Percentiles rank a stretch among this genome's conserved stretches.
phyloP scores from a whole-genome alignment of 164 flowering plant species.

The Berberis thunbergii region DNA sequence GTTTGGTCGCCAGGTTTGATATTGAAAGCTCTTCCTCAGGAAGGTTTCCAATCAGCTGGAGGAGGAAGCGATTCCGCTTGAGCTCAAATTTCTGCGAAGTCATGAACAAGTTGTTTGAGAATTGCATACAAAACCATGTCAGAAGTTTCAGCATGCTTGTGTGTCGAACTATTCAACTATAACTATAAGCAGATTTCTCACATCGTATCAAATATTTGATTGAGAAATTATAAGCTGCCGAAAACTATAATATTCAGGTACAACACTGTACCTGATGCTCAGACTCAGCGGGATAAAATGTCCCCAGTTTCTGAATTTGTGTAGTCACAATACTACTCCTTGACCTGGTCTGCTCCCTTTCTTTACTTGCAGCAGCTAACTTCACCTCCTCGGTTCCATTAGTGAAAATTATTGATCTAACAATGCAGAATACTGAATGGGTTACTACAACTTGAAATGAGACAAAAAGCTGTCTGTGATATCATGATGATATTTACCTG shows the following conservation, averaged over 20 bases:
- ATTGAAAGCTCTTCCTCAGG: slow-evolving; percentile 72
- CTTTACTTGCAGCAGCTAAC: slow-evolving; percentile 71
- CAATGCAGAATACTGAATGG: slow-evolving; percentile 4
- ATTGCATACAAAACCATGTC: background rate
- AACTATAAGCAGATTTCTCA: background rate
- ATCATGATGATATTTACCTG: slow-evolving; percentile 35
- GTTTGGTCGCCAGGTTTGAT: slow-evolving; percentile 66
- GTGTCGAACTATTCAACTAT: background rate
- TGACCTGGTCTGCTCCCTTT: slow-evolving; percentile 67
- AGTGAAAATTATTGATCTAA: slow-evolving; percentile 81
- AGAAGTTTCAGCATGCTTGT: background rate
- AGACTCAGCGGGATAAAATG: slow-evolving; percentile 79
- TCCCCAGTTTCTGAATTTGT: slow-evolving; percentile 59
- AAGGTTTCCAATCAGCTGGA: slow-evolving; percentile 81
- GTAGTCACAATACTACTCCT: slow-evolving; percentile 71
- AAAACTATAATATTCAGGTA: background rate
- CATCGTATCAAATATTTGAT: no score
- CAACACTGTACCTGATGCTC: slow-evolving; percentile 74
- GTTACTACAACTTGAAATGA: background rate
- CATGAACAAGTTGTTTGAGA: background rate
- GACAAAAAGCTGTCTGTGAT: background rate
- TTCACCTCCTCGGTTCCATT: slow-evolving; percentile 82
- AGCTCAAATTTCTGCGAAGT: slow-evolving; percentile 87
- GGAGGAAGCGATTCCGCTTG: slow-evolving; percentile 63
- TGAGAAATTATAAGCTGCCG: background rate